Evolutionary conservation across 768 basidiomycete genomes (phyloP).

Genomic region (Amanita muscaria): DNA sequence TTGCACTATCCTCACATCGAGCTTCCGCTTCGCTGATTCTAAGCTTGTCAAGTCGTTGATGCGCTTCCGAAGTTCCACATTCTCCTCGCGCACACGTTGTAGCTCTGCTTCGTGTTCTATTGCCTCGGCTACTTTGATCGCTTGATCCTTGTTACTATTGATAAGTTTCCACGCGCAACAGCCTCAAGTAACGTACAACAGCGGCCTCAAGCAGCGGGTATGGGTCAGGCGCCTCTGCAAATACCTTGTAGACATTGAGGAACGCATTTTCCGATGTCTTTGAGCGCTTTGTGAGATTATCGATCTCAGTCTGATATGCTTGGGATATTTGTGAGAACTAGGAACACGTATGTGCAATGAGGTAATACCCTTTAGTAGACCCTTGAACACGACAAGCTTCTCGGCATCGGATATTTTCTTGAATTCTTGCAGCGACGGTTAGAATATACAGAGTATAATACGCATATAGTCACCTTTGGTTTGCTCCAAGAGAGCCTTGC

Average conservation of each 20-base stretch:
- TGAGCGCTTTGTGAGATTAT: conserved; percentile 86
- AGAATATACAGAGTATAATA: not conserved
- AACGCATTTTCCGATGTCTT: conserved; percentile 94
- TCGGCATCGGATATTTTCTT: conserved; percentile 90
- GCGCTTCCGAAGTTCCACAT: conserved; percentile 65
- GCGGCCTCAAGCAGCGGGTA: conserved; percentile 94
- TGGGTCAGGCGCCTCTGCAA: conserved; percentile 96
- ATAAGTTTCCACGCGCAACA: not conserved
- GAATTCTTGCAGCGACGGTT: conserved; percentile 55
- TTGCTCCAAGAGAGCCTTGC: conserved; percentile 90
- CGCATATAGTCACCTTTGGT: conserved; percentile 69
- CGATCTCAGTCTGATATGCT: conserved; percentile 97
- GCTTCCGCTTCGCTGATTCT: conserved; percentile 69
- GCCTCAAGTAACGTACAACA: conserved; percentile 41
- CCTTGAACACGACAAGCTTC: conserved; percentile 83
- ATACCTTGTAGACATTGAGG: conserved; percentile 90
- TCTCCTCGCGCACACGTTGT: conserved; percentile 69
- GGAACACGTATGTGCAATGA: not conserved
- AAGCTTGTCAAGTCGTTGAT: conserved; percentile 52
- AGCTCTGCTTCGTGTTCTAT: conserved; percentile 69
- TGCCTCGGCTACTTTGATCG: conserved; percentile 82
- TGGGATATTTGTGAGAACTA: not conserved
- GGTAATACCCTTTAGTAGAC: conserved; percentile 68
- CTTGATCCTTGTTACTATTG: conserved; percentile 63
- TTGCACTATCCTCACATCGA: conserved; percentile 63